Percentiles rank a stretch among this genome's conserved stretches.
These are phyloP conservation scores for Francoa sonchifolia DNA, from an alignment of 441 rosid species.

Conservation along the genomic window DNA sequence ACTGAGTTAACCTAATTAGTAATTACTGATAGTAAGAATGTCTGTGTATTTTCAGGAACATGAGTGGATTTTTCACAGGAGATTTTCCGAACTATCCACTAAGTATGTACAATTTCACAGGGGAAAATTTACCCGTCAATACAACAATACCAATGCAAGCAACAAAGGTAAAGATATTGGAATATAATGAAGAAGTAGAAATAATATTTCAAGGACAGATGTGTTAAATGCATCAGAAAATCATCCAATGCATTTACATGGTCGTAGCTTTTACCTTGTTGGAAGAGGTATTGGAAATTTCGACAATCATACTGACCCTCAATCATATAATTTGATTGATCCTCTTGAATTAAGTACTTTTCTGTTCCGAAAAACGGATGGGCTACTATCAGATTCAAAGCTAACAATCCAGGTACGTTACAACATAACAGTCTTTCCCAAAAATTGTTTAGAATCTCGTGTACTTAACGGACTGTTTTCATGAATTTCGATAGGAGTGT, in stretches of 20 bases:
- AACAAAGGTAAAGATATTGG: constrained; percentile 9
- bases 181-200: constrained; percentile 13
- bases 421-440: background rate
- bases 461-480: background rate
- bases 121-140: constrained; percentile 8
- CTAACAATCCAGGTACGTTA: constrained; percentile 19
- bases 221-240: constrained; percentile 12
- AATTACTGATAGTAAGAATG: background rate
- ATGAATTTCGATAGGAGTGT: constrained; percentile 2
- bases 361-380: constrained; percentile 16
- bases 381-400: constrained; percentile 17
- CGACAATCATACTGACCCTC: constrained; percentile 11
- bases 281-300: constrained; percentile 16
- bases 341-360: constrained; percentile 15
- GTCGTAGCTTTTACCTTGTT: constrained; percentile 9
- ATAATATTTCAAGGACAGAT: constrained; percentile 14
- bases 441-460: background rate
- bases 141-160: background rate
- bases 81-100: constrained; percentile 29
- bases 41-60: constrained; percentile 13
- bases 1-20: background rate
- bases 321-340: constrained; percentile 13
- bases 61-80: constrained; percentile 23
- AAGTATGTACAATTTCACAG: constrained; percentile 19
- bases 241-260: constrained; percentile 21